Conservation (phyloP, 176 grass and related monocot species). For the Tillandsia leiboldiana region DNA sequence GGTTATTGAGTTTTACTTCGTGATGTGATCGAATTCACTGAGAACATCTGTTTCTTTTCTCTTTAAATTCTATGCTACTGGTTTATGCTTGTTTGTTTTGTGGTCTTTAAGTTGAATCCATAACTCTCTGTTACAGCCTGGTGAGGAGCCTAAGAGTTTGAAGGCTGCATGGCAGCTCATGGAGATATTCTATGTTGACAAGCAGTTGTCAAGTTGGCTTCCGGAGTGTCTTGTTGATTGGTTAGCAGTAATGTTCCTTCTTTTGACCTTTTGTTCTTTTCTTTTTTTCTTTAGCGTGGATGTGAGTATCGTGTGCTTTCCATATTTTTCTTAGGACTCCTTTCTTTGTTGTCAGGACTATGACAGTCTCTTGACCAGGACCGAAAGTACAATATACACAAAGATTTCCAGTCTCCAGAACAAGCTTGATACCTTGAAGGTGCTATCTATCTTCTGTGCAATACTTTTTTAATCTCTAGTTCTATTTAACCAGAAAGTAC, state of each 20-base stretch:
- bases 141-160: slow-evolving; percentile 52
- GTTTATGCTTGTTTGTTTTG: neutral
- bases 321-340: slow-evolving; percentile 8
- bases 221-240: slow-evolving; percentile 94
- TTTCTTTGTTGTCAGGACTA: slow-evolving; percentile 45
- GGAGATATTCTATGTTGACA: slow-evolving; percentile 99
- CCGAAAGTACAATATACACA: slow-evolving; percentile 35
- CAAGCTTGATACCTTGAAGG: slow-evolving; percentile 65
- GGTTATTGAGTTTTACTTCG: slow-evolving; percentile 26
- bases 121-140: slow-evolving; percentile 30
- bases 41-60: neutral
- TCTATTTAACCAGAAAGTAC: neutral
- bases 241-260: slow-evolving; percentile 84
- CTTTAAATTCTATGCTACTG: neutral
- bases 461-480: neutral
- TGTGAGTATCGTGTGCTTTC: slow-evolving; percentile 7
- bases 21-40: neutral
- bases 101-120: neutral
- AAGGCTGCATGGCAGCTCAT: slow-evolving; percentile 88
- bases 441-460: slow-evolving; percentile 20
- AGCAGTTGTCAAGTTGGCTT: slow-evolving; percentile 71
- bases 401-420: slow-evolving; percentile 61
- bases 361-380: slow-evolving; percentile 54
- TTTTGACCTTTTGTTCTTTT: slow-evolving; percentile 16
- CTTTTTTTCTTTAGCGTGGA: neutral